These are phyloP conservation scores for Vitis amurensis DNA, from an alignment of 164 flowering plant species.

Conservation along the genomic window DNA sequence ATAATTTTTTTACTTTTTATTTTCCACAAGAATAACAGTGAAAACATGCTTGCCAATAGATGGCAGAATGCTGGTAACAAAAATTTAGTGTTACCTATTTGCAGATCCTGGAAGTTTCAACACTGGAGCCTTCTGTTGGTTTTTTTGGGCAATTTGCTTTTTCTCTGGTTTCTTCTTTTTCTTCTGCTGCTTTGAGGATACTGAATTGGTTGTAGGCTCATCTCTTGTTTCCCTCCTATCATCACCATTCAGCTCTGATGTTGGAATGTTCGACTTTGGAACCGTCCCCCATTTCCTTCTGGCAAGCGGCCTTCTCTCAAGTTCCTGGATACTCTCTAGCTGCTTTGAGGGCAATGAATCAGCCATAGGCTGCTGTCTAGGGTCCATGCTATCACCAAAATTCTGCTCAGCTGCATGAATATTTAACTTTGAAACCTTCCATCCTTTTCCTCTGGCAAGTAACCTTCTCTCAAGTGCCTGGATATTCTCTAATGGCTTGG, in stretches of 20 bases:
- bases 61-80: background rate
- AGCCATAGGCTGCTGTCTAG: conserved; percentile 1
- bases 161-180: conserved; percentile 18
- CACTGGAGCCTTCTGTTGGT: conserved; percentile 30
- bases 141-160: conserved; percentile 27
- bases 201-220: conserved; percentile 6
- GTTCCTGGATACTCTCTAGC: conserved; percentile 10
- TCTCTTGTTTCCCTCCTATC: background rate
- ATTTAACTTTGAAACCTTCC: conserved; percentile 12
- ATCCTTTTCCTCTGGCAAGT: conserved; percentile 14
- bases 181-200: conserved; percentile 4
- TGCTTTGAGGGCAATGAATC: conserved; percentile 7
- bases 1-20: no score
- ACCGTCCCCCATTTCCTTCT: conserved; percentile 1
- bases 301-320: conserved; percentile 19
- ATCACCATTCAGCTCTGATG: background rate
- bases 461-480: conserved; percentile 3
- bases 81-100: conserved; percentile 39
- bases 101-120: conserved; percentile 58
- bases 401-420: background rate
- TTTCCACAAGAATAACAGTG: background rate
- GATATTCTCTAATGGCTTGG: background rate
- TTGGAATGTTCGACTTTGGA: no score
- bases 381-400: conserved; percentile 3
- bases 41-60: background rate